phyloP scores from a whole-genome alignment of 306 rosid species.

The Vachellia collinsii region DNA sequence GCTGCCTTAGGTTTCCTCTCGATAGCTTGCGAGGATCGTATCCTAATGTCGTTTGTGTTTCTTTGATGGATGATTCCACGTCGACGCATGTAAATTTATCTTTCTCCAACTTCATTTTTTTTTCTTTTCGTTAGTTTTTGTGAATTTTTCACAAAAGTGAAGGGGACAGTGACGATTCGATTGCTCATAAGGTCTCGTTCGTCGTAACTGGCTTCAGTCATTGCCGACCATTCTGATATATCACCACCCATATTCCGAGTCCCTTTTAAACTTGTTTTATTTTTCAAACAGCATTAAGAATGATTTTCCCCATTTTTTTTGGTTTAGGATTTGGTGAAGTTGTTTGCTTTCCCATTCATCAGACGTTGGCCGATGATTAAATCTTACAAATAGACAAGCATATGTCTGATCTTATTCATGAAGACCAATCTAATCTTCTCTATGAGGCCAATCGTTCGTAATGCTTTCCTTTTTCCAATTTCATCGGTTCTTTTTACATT shows the following conservation, averaged over 20 bases:
- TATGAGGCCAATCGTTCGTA: slow-evolving; percentile 66
- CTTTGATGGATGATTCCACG: neutral
- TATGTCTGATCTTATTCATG: slow-evolving; percentile 80
- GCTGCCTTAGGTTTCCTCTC: slow-evolving; percentile 21
- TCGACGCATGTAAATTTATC: neutral
- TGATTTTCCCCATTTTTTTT: neutral
- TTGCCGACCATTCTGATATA: slow-evolving; percentile 95
- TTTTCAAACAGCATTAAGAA: neutral
- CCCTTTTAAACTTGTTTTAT: slow-evolving; percentile 8
- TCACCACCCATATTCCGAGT: slow-evolving; percentile 97
- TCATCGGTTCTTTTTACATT: too few relatives aligned
- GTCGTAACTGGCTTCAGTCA: slow-evolving; percentile 90
- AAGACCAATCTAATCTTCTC: slow-evolving; percentile 82
- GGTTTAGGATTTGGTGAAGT: neutral
- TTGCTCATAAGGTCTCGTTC: slow-evolving; percentile 78
- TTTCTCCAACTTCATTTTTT: neutral
- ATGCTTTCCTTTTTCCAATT: neutral
- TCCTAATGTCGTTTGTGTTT: neutral
- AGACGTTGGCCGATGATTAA: slow-evolving; percentile 65
- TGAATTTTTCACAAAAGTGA: neutral
- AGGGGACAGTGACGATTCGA: slow-evolving; percentile 57
- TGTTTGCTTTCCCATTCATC: neutral
- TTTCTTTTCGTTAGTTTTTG: neutral
- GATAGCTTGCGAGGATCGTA: too few relatives aligned
- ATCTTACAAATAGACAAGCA: slow-evolving; percentile 66